Conservation (phyloP, 2,329 filamentous ascomycete genomes). For the Stemphylium lycopersici region DNA sequence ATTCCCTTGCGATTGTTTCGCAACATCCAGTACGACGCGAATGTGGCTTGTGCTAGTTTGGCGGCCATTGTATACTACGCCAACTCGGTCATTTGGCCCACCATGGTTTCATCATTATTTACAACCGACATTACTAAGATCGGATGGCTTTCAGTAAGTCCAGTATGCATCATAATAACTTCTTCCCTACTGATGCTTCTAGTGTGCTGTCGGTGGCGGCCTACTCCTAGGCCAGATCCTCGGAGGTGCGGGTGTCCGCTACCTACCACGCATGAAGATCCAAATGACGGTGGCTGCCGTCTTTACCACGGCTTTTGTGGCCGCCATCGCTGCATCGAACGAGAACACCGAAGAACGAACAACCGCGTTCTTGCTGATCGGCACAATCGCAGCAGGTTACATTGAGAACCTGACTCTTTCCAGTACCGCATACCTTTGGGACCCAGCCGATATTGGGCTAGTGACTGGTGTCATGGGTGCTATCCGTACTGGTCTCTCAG, state of each 20-base stretch:
- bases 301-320: conserved; percentile 35
- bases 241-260: conserved; percentile 38
- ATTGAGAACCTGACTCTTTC: conserved; percentile 41
- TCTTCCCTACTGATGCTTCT: conserved; percentile 8
- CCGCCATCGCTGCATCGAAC: conserved; percentile 29
- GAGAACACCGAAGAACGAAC: conserved; percentile 25
- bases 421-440: conserved; percentile 38
- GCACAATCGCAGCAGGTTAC: conserved; percentile 36
- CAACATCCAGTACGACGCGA: conserved; percentile 42
- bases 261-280: conserved; percentile 38
- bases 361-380: conserved; percentile 32
- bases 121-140: conserved; percentile 35
- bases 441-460: conserved; percentile 41
- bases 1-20: conserved; percentile 48
- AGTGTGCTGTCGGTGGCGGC: conserved; percentile 43
- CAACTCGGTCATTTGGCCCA: conserved; percentile 42
- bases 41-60: conserved; percentile 40
- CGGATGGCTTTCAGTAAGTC: conserved; percentile 40
- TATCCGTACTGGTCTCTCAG: conserved; percentile 35
- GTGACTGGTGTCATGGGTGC: conserved; percentile 39
- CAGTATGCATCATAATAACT: too few relatives aligned
- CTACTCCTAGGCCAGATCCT: conserved; percentile 41
- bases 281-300: conserved; percentile 39
- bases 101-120: conserved; percentile 36
- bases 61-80: conserved; percentile 46